phyloP scores from a whole-genome alignment of 202 grass and related monocot species.

The Carex arenaria region DNA sequence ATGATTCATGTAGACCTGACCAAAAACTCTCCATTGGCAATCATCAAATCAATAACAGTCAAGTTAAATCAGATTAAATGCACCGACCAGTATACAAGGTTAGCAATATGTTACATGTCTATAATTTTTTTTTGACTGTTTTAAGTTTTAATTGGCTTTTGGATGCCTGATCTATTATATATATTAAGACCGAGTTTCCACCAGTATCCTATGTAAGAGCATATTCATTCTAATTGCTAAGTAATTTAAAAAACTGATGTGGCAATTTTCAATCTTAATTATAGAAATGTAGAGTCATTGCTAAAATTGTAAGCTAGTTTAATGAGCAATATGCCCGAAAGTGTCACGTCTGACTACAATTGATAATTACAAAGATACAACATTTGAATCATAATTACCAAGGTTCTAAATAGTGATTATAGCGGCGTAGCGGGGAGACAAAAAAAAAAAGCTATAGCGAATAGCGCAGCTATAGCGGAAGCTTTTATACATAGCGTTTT shows the following conservation, averaged over 20 bases:
- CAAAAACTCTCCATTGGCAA: neutral
- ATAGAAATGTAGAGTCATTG: neutral
- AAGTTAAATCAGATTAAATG: neutral
- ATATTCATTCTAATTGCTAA: neutral
- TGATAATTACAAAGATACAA: neutral
- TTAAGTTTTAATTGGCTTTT: neutral
- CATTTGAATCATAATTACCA: neutral
- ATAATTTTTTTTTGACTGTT: neutral
- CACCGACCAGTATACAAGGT: neutral
- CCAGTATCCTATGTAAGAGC: neutral
- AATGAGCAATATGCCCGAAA: neutral
- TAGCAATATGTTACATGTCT: neutral
- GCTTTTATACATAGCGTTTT: too few species aligned
- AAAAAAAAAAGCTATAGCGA: too few species aligned
- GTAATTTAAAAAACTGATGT: neutral
- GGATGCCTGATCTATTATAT: neutral
- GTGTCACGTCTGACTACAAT: neutral
- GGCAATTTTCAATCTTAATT: neutral
- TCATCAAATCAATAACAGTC: neutral
- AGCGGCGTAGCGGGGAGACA: too few species aligned
- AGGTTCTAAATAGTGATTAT: too few species aligned
- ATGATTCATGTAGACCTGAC: neutral
- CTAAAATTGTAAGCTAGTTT: neutral
- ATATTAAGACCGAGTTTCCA: neutral
- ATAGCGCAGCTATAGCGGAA: too few species aligned